Conservation (phyloP, 2,329 filamentous ascomycete genomes). For the Westerdykella ornata region DNA sequence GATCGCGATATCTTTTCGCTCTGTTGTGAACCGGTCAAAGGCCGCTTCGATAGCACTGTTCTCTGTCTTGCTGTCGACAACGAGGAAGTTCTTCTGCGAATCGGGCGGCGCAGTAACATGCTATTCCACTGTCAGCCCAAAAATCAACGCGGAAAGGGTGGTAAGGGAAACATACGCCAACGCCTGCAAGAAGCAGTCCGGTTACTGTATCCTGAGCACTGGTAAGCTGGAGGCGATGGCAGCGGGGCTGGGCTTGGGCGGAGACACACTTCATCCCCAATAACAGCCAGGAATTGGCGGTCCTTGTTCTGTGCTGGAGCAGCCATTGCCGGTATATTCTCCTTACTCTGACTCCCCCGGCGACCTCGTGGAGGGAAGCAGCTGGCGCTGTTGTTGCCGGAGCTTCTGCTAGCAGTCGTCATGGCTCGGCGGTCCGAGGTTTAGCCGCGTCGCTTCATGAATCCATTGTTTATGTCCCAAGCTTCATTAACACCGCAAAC, state of each 20-base stretch:
- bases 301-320: slow-evolving; percentile 62
- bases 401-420: background rate
- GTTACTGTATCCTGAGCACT: slow-evolving; percentile 78
- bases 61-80: slow-evolving; percentile 92
- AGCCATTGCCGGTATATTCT: slow-evolving; percentile 45
- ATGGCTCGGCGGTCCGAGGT: no score
- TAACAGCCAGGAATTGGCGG: slow-evolving; percentile 92
- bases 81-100: slow-evolving; percentile 93
- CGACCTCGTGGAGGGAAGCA: no score
- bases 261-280: slow-evolving; percentile 89
- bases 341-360: no score
- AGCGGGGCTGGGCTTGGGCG: background rate
- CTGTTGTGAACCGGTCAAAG: slow-evolving; percentile 80
- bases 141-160: background rate
- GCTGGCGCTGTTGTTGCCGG: background rate
- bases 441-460: background rate
- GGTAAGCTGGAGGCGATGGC: slow-evolving; percentile 9
- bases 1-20: slow-evolving; percentile 95
- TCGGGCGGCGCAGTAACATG: slow-evolving; percentile 87
- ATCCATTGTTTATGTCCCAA: slow-evolving; percentile 1
- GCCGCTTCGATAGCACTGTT: slow-evolving; percentile 78
- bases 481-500: background rate
- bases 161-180: slow-evolving; percentile 61
- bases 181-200: slow-evolving; percentile 86
- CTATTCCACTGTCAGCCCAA: slow-evolving; percentile 45